These are phyloP conservation scores for Davidsoniella virescens DNA, from an alignment of 2,329 filamentous ascomycete genomes.

Conservation along the genomic window DNA sequence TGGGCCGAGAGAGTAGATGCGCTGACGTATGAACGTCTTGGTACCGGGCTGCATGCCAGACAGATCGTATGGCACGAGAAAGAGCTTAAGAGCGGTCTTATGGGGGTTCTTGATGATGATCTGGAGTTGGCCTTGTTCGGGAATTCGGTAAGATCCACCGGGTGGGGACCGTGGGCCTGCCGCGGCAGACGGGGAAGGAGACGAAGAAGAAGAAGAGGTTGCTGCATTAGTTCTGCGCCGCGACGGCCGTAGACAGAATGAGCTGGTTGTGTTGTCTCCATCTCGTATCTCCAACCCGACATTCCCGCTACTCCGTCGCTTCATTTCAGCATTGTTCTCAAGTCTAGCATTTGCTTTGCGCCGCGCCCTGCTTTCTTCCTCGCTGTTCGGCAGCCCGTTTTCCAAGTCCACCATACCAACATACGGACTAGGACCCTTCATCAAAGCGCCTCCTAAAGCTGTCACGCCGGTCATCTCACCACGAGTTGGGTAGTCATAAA, in stretches of 20 bases:
- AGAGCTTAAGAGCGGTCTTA: slow-evolving; percentile 93
- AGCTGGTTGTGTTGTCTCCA: too few species aligned
- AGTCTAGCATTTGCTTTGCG: slow-evolving; percentile 22
- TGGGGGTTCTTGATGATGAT: slow-evolving; percentile 98
- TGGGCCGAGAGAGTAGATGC: slow-evolving; percentile 68
- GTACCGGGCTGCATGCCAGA: slow-evolving; percentile 83
- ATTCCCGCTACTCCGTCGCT: too few species aligned
- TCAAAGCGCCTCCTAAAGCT: slow-evolving; percentile 17
- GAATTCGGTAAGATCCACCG: slow-evolving; percentile 84
- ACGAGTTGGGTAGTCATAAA: slow-evolving; percentile 58
- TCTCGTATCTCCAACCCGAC: too few species aligned
- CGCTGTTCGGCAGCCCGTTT: slow-evolving; percentile 47
- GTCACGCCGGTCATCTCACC: slow-evolving; percentile 24
- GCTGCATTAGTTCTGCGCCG: neutral
- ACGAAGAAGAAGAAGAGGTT: neutral
- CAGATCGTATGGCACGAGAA: slow-evolving; percentile 84
- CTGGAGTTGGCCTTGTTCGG: slow-evolving; percentile 82
- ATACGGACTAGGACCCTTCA: slow-evolving; percentile 88
- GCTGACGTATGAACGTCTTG: slow-evolving; percentile 90
- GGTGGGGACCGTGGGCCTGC: slow-evolving; percentile 40
- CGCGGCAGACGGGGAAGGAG: too few species aligned
- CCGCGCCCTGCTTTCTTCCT: slow-evolving; percentile 30
- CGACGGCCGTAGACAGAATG: too few species aligned
- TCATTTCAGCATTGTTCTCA: too few species aligned
- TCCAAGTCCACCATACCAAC: slow-evolving; percentile 87